Conservation (phyloP, 495 filamentous ascomycete species). For the Aspergillus steynii region DNA sequence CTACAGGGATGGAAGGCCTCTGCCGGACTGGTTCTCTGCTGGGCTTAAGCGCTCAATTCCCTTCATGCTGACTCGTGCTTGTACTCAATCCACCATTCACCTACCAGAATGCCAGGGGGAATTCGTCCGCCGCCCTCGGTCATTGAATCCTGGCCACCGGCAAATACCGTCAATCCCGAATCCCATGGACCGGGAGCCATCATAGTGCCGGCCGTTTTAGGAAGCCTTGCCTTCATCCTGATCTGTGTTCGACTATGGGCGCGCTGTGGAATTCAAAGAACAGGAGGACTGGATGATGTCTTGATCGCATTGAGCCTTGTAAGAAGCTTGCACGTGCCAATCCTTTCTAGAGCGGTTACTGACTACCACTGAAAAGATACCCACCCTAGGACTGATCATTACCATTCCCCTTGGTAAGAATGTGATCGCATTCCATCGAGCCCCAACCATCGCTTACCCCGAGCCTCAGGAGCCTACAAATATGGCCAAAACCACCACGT, state of each 20-base stretch:
- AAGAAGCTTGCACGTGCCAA: not conserved
- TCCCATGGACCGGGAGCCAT: conserved; percentile 5
- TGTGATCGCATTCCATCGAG: not conserved
- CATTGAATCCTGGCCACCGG: conserved; percentile 11
- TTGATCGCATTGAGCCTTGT: conserved; percentile 9
- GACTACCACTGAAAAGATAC: not conserved
- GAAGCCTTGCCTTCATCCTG: conserved; percentile 3
- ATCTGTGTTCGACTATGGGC: conserved; percentile 9
- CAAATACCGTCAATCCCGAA: conserved; percentile 12
- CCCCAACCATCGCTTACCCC: not conserved
- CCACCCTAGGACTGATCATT: not conserved
- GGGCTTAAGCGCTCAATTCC: not conserved
- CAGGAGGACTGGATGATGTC: conserved; percentile 10
- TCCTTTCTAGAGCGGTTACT: not conserved
- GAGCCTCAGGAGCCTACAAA: conserved; percentile 1
- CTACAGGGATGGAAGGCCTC: not conserved
- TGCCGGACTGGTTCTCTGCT: not conserved
- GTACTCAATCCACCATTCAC: not conserved
- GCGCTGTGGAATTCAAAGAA: conserved; percentile 10
- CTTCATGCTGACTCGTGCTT: not conserved
- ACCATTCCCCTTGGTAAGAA: not conserved
- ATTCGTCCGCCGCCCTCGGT: conserved; percentile 11
- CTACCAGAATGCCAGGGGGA: conserved; percentile 11
- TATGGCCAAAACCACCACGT: conserved; percentile 13
- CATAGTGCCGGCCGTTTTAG: conserved; percentile 7